Base-by-base conservation (phyloP, 805 yeast genomes). In the Hanseniaspora hatyaiensis region DNA sequence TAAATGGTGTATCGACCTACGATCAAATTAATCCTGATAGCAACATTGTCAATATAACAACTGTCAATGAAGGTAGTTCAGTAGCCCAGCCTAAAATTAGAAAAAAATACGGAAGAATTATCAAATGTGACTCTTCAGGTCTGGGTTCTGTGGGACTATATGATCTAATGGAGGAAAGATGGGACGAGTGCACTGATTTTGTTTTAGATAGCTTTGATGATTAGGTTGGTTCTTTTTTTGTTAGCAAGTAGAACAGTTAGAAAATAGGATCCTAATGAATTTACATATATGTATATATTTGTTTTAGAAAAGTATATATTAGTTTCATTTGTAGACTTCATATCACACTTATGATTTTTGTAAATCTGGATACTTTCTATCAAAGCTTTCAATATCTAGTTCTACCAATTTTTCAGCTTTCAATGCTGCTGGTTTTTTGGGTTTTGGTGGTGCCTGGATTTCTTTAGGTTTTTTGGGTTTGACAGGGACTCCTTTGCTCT, bases 61-160 rank as follows among this genome's bases (percentile, higher is more conserved):
- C 49, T 3, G 23, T 45, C 16, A 19, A 19, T 12, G 49, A 30
- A 6, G 12, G 22, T 6, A 30, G 19, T 9, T 19, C 34, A 13
- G 31, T 37, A 13, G 28, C 42, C 3, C 49, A 45, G 31, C 41
- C 49, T 58, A 74, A 80, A 59, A 95, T 95, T 32, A 75, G 97
- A 59, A 78, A 84, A 63, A 89, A 87, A 63, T 86, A 79, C 58
- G 98, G 98, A 19, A 73, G 96, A 51, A 95, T 92, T 2, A 64
- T 88, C 45, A 77, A 80, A 55, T 74, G 92, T 5, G 77, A 45
- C 22, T 36, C 29, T 4, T 45, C 49, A 13, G 49, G 49, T 8
- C n/a, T 37, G 6, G 49, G 78, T 37, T 53, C 70, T 22, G 89
- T 82, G 55, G 87, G 89, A 1, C 59, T 88, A 50, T 80, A 77